A percentile compares a stretch with the other conserved stretches of the same genome.
These are phyloP conservation scores for Knoxdaviesia proteae DNA, from an alignment of 2,329 filamentous ascomycete genomes.

Conservation along the genomic window DNA sequence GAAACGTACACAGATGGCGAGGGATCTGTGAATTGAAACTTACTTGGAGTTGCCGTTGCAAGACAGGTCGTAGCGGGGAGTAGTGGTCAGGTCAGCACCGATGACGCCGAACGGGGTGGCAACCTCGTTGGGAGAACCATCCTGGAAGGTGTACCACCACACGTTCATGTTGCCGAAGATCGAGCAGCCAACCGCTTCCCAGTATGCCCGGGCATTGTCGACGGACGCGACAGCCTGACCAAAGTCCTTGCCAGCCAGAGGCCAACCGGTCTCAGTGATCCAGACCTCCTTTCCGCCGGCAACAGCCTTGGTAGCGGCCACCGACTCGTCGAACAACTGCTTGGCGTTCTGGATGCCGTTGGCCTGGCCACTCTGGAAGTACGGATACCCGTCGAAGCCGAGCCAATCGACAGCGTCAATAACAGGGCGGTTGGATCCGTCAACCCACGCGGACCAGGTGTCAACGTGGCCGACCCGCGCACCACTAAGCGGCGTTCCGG, in stretches of 20 bases:
- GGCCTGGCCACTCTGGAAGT: constrained; percentile 50
- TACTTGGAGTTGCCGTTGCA: constrained; percentile 26
- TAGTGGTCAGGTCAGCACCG: constrained; percentile 25
- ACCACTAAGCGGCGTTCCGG: constrained; percentile 35
- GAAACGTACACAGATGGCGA: constrained; percentile 4
- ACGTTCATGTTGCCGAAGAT: constrained; percentile 42
- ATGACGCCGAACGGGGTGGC: constrained; percentile 54
- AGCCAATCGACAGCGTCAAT: constrained; percentile 55
- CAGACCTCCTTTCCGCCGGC: constrained; percentile 52
- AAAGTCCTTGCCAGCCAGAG: constrained; percentile 44
- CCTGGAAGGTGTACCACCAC: constrained; percentile 64
- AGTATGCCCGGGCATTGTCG: constrained; percentile 59
- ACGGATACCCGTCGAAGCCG: constrained; percentile 70
- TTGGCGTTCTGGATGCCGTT: constrained; percentile 46
- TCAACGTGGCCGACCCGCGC: constrained; percentile 65
- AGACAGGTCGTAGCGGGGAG: constrained; percentile 41
- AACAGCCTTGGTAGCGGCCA: constrained; percentile 34
- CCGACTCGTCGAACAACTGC: constrained; percentile 46
- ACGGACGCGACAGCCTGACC: constrained; percentile 41
- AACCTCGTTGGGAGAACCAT: constrained; percentile 30
- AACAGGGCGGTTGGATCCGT: constrained; percentile 49
- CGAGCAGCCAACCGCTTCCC: constrained; percentile 57
- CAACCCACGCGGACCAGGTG: constrained; percentile 67
- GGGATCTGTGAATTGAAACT: constrained; percentile 4
- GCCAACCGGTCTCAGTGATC: constrained; percentile 82